Percentiles rank a stretch among this genome's conserved stretches.
These are phyloP conservation scores for Neurospora sp. DNA, from an alignment of 495 filamentous ascomycete genomes.

Conservation along the genomic window DNA sequence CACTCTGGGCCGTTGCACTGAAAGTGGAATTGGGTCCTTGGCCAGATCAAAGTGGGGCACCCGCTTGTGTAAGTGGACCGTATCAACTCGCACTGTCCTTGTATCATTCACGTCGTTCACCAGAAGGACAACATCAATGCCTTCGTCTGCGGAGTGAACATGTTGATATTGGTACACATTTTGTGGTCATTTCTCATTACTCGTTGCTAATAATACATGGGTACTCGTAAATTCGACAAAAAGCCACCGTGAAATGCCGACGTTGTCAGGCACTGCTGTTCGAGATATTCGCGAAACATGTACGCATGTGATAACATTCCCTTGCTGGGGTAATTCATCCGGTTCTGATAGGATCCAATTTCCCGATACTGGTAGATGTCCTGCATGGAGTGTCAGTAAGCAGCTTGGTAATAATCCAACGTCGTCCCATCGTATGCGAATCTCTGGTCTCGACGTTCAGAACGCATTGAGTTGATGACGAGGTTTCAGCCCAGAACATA, in stretches of 20 bases:
- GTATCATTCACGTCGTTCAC: background rate
- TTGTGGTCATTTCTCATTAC: background rate
- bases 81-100: background rate
- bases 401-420: background rate
- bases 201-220: background rate
- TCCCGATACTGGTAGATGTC: background rate
- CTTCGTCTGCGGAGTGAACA: background rate
- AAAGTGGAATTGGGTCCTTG: background rate
- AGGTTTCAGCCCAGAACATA: background rate
- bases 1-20: background rate
- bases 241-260: background rate
- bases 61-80: background rate
- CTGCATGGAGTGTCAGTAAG: background rate
- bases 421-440: background rate
- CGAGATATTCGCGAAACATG: background rate
- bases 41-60: background rate
- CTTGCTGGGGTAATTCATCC: background rate
- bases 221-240: background rate
- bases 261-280: background rate
- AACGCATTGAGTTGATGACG: background rate
- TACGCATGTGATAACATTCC: background rate
- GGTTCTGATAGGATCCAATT: background rate
- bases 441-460: background rate
- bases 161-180: background rate
- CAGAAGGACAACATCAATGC: background rate